Evolutionary conservation across 441 rosid species (phyloP).

Genomic region (Biscutella laevigata): DNA sequence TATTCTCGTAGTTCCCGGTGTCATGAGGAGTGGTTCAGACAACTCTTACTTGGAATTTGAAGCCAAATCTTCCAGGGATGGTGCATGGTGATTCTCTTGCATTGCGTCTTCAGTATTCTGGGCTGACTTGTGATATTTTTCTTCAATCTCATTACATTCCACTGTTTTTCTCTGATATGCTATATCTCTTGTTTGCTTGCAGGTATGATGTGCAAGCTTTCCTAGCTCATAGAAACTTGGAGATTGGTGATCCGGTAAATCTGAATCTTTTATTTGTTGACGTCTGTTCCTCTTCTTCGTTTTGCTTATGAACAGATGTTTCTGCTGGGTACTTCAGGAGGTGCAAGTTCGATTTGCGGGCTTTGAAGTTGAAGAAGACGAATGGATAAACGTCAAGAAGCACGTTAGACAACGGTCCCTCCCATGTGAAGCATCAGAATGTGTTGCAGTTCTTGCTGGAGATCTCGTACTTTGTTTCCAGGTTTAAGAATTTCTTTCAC

Average conservation of each 20-base stretch:
- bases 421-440: slow-evolving; percentile 97
- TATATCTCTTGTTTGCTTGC: slow-evolving; percentile 20
- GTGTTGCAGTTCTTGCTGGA: slow-evolving; percentile 95
- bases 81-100: slow-evolving; percentile 69
- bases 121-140: background rate
- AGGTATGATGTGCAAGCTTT: slow-evolving; percentile 94
- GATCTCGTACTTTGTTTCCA: slow-evolving; percentile 97
- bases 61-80: slow-evolving; percentile 93
- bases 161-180: background rate
- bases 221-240: slow-evolving; percentile 73
- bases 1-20: slow-evolving; percentile 33
- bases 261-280: background rate
- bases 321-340: slow-evolving; percentile 49
- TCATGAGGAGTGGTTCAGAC: slow-evolving; percentile 54
- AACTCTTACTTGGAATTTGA: slow-evolving; percentile 69
- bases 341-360: slow-evolving; percentile 90
- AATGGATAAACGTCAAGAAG: slow-evolving; percentile 83
- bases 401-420: slow-evolving; percentile 87
- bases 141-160: background rate
- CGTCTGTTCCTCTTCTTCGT: slow-evolving; percentile 3
- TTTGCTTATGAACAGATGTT: background rate
- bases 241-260: slow-evolving; percentile 76
- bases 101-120: slow-evolving; percentile 1
- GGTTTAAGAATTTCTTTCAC: slow-evolving; percentile 33
- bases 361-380: slow-evolving; percentile 93